Evolutionary conservation across 768 basidiomycete genomes (phyloP), one percentile per base, ranked within the genome.

Genomic region (Agaricus subrufescens): DNA sequence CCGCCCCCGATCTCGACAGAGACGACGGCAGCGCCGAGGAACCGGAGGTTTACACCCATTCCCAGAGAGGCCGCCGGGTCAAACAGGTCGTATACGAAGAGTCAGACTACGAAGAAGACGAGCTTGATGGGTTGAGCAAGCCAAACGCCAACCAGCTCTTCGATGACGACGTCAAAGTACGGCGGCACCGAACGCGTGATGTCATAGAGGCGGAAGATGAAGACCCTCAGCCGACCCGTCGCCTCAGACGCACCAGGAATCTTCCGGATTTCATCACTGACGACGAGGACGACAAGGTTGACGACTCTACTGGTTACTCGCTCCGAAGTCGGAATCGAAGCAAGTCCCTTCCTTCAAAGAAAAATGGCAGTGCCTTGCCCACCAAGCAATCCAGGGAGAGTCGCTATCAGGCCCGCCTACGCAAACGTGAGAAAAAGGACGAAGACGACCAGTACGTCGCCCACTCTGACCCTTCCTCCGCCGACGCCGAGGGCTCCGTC

Each of bases 401-500:
- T n/a, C 50, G 60, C 27, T 46, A 38, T 15, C 42, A 37, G 14
- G 43, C 62, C 79, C 59, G 75, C 72, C 50, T 70, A 68, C 27
- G 77, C 79, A 59, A 81, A 79, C 19, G 80, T 67, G 14, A 63
- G 58, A 43, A 66, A 72, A 34, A 69, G 57, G 46, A 69, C 11
- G 77, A 80, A 50, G 77, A 77, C 46, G 84, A 80, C 37, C 81
- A 82, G 26, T 75, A 73, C 34, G 80, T 84, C 52, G 71, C 65
- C 31, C 63, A 57, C 29, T 62, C 77, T 49, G 69, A 69, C 29
- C 75, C 78, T 40, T 67, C 77, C 3, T 76, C 82, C 31, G 75
- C 75, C 14, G 80, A 82, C 46, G 83, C 77, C 0, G 83, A 85
- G 52, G 85, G 78, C 1, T 83, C 82, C 8, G 62, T 80, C n/a